These are phyloP conservation scores for Penicillium sp. DNA, from an alignment of 2,329 filamentous ascomycete species.

Conservation along the genomic window DNA sequence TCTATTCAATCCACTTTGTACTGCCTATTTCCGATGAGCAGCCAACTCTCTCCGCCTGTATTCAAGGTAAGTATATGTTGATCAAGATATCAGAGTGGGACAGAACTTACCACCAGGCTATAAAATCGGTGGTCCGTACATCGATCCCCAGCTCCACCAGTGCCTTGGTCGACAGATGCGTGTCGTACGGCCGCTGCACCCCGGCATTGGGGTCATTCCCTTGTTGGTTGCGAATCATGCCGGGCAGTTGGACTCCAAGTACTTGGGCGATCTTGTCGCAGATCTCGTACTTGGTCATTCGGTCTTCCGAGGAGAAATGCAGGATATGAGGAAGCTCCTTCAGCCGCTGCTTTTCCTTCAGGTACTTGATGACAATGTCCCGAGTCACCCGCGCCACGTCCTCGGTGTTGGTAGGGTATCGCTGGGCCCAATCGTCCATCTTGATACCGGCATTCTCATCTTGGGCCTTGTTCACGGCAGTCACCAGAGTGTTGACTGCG, in stretches of 20 bases:
- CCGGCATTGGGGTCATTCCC: conserved; percentile 72
- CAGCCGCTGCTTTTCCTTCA: conserved; percentile 54
- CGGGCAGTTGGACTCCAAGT: conserved; percentile 71
- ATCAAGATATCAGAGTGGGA: conserved; percentile 8
- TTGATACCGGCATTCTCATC: conserved; percentile 63
- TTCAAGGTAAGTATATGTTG: conserved; percentile 10
- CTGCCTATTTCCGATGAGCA: conserved; percentile 22
- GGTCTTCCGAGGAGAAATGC: conserved; percentile 86
- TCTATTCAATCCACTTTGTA: neutral
- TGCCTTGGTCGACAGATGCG: conserved; percentile 77
- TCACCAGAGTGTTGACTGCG: conserved; percentile 80
- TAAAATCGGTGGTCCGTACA: conserved; percentile 74
- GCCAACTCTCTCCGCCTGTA: conserved; percentile 39
- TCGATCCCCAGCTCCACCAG: conserved; percentile 75
- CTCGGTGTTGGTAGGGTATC: conserved; percentile 87
- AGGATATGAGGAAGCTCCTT: conserved; percentile 68
- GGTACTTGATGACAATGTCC: conserved; percentile 73
- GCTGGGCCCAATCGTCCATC: conserved; percentile 84
- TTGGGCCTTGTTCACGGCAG: conserved; percentile 74
- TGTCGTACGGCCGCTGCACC: conserved; percentile 84
- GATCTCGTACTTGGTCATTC: conserved; percentile 88
- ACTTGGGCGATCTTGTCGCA: conserved; percentile 78
- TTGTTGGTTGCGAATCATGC: conserved; percentile 68
- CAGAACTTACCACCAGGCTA: conserved; percentile 73
- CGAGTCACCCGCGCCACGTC: conserved; percentile 80